These are phyloP conservation scores for Helicostylum pulchrum DNA, from an alignment of 192 early-diverging fungal genomes.

Conservation along the genomic window DNA sequence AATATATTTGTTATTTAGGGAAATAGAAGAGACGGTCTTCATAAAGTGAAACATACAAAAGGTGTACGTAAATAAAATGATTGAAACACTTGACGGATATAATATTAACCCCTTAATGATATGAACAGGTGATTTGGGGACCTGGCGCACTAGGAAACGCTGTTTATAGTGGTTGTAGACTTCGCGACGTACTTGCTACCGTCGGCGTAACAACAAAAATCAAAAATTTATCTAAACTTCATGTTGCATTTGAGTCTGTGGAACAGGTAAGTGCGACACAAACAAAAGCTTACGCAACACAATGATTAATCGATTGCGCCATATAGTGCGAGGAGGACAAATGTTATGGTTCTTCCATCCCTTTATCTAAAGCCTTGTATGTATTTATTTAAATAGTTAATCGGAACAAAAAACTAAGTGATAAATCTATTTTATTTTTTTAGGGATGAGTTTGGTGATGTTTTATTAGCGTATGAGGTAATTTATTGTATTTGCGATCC, in stretches of 20 bases:
- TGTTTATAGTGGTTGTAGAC: constrained; percentile 71
- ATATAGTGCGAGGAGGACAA: constrained; percentile 53
- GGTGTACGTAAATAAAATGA: constrained; percentile 40
- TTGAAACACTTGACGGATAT: background rate
- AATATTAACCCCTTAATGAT: background rate
- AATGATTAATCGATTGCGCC: background rate
- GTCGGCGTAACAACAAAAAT: constrained; percentile 55
- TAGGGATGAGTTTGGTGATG: constrained; percentile 61
- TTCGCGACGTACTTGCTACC: constrained; percentile 69
- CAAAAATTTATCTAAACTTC: constrained; percentile 44
- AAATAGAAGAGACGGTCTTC: constrained; percentile 77
- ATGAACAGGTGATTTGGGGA: constrained; percentile 65
- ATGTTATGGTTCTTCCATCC: constrained; percentile 70
- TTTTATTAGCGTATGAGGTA: constrained; percentile 74
- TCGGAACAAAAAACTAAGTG: background rate
- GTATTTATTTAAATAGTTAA: background rate
- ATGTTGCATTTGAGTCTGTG: constrained; percentile 64
- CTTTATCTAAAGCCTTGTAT: constrained; percentile 61
- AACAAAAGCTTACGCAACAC: background rate
- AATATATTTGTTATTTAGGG: constrained; percentile 43
- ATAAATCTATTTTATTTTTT: background rate
- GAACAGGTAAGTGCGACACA: constrained; percentile 44
- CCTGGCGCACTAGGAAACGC: constrained; percentile 77
- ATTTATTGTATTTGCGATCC: constrained; percentile 25
- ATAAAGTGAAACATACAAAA: constrained; percentile 71